Percentiles rank a stretch among this genome's conserved stretches.
Evolutionary conservation across 768 basidiomycete genomes (phyloP).

Genomic region (Mycena kentingensis): DNA sequence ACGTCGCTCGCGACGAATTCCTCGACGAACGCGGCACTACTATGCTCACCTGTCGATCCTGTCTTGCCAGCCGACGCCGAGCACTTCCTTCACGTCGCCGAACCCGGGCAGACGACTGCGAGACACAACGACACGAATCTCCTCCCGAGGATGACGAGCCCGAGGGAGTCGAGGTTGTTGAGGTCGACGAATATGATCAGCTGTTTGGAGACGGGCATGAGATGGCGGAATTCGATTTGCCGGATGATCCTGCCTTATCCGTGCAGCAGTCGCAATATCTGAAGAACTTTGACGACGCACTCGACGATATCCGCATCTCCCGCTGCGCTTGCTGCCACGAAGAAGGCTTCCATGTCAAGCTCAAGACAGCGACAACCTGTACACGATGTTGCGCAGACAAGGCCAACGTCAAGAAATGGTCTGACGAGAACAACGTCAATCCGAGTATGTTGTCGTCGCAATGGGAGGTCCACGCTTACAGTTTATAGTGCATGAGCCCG

Average conservation of each 20-base stretch:
- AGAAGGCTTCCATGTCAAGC: constrained; percentile 9
- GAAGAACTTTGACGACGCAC: not conserved
- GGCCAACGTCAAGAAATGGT: not conserved
- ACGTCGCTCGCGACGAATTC: not conserved
- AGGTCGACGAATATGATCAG: not conserved
- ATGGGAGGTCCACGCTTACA: not conserved
- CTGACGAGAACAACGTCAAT: constrained; percentile 6
- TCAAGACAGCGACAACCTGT: not conserved
- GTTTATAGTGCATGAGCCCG: not conserved
- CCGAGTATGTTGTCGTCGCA: not conserved
- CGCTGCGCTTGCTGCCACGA: constrained; percentile 3
- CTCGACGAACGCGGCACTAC: not conserved
- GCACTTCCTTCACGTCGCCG: not conserved
- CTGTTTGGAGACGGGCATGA: constrained; percentile 3
- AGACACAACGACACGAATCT: not conserved
- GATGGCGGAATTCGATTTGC: constrained; percentile 5
- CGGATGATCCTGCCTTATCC: not conserved
- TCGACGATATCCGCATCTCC: not conserved
- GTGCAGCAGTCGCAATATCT: not conserved
- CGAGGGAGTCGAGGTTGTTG: not conserved
- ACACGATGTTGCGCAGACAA: not conserved
- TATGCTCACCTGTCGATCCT: not conserved
- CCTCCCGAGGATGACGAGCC: not conserved
- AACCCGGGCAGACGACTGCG: not conserved
- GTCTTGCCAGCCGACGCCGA: not conserved